Evolutionary conservation across 495 filamentous ascomycete genomes (phyloP), one percentile per base, ranked within the genome.

Genomic region (Aspergillus baeticus): DNA sequence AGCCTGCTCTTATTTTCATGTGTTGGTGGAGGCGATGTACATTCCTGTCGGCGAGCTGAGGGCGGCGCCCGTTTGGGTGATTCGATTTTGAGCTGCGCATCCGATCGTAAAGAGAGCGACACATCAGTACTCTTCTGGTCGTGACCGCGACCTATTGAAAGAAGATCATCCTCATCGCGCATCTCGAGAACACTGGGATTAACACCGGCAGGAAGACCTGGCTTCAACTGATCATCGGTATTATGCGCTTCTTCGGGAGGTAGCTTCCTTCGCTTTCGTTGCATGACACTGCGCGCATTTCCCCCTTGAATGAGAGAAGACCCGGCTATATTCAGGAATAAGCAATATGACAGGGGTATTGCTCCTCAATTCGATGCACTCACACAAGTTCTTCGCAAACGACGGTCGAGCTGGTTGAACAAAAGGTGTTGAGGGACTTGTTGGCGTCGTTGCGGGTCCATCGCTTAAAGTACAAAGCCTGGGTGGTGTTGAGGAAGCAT

Each of bases 191-290:
- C 31, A 15, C 20, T 5, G 10, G n/a, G 2, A 49, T 10, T 22
- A 2, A 8, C 31, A 22, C 15, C 18, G 7, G 5, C 33, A 17
- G 18, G 11, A 34, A 13, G 13, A 23, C 37, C 3, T 36, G 20
- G n/a, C 10, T 26, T 34, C 5, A 37, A 14, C 21, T 50, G 47
- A 15, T 5, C n/a, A 15, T n/a, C 33, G 11, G 34, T 0, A 50
- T 26, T 18, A 6, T 38, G 20, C 10, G 34, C 11, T 10, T 46
- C 41, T 34, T 45, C 18, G 10, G 20, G 17, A 2, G 15, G 6
- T 14, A 42, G 17, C 36, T 47, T 51, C 29, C 58, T 51, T 3
- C 48, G 53, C 23, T 53, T 61, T 47, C 53, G 29, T 18, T 48
- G 53, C 42, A 55, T 48, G 33, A 17, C 33, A 14, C 20, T 44